Percentiles rank a stretch among this genome's conserved stretches.
These are phyloP conservation scores for Monilinia aucupariae DNA, from an alignment of 2,329 filamentous ascomycete species.

Conservation along the genomic window DNA sequence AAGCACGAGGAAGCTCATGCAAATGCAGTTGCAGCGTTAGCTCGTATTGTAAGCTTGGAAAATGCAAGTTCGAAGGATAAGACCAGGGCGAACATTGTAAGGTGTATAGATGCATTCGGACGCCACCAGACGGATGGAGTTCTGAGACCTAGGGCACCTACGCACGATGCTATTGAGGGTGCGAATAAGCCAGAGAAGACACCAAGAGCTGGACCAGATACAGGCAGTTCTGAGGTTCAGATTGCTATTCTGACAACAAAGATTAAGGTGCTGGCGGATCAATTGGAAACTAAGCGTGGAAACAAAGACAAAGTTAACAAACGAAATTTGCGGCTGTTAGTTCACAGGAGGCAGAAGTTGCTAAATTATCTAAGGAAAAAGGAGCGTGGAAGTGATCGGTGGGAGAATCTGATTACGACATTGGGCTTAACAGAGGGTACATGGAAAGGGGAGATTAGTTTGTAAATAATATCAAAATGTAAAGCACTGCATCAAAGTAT, in stretches of 20 bases:
- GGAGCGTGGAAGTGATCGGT: slow-evolving; percentile 86
- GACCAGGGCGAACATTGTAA: slow-evolving; percentile 73
- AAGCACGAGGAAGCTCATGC: slow-evolving; percentile 53
- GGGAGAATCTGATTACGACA: slow-evolving; percentile 77
- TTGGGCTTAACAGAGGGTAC: slow-evolving; percentile 82
- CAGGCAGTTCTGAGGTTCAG: slow-evolving; percentile 95
- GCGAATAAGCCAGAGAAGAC: slow-evolving; percentile 39
- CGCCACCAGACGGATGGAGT: slow-evolving; percentile 77
- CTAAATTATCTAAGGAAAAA: slow-evolving; percentile 80
- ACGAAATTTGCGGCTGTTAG: slow-evolving; percentile 76
- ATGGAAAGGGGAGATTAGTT: slow-evolving; percentile 82
- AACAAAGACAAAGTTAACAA: slow-evolving; percentile 92
- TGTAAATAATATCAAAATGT: slow-evolving; percentile 44
- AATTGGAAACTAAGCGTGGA: slow-evolving; percentile 60
- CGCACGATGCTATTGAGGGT: slow-evolving; percentile 22
- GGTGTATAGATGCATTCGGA: slow-evolving; percentile 83
- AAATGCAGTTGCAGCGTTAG: slow-evolving; percentile 69
- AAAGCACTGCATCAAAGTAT: slow-evolving; percentile 19
- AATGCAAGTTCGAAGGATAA: slow-evolving; percentile 75
- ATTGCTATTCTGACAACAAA: slow-evolving; percentile 92
- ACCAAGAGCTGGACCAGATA: slow-evolving; percentile 80
- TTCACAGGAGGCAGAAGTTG: slow-evolving; percentile 85
- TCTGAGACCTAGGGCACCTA: slow-evolving; percentile 46
- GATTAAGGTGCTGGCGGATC: slow-evolving; percentile 74
- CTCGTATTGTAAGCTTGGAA: slow-evolving; percentile 70